Evolutionary conservation across 2,329 filamentous ascomycete genomes (phyloP).

Genomic region (Phialocephala sp.): DNA sequence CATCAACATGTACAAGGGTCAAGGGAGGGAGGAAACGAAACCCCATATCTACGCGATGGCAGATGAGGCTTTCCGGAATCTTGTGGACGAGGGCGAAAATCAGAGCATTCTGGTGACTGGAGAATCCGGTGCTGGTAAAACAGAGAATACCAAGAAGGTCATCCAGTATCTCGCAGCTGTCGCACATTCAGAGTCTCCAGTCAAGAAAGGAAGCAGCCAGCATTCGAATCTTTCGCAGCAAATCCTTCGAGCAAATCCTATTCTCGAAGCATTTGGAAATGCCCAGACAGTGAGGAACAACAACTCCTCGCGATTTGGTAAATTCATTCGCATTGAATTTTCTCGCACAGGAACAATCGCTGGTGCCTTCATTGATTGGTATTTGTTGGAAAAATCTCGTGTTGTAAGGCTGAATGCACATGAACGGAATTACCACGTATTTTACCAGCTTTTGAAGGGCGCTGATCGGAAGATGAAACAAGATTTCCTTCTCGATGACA

Average conservation of each 20-base stretch:
- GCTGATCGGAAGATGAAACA: conserved; percentile 75
- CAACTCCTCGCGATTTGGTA: conserved; percentile 97
- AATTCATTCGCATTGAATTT: conserved; percentile 98
- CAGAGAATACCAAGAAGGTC: conserved; percentile 99
- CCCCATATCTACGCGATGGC: conserved; percentile 98
- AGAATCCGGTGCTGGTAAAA: conserved; percentile 97
- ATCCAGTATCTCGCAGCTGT: conserved; percentile 98
- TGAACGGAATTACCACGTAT: conserved; percentile 96
- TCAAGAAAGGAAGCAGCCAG: conserved; percentile 62
- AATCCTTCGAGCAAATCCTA: conserved; percentile 94
- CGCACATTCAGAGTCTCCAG: conserved; percentile 78
- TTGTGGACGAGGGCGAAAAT: conserved; percentile 93
- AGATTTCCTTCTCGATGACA: conserved; percentile 75
- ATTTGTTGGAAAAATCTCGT: conserved; percentile 95
- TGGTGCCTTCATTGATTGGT: conserved; percentile 98
- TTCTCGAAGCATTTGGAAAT: conserved; percentile 97
- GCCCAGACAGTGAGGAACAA: conserved; percentile 98
- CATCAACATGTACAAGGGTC: conserved; percentile 96
- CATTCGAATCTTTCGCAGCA: conserved; percentile 93
- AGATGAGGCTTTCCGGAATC: conserved; percentile 92
- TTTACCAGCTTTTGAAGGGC: conserved; percentile 92
- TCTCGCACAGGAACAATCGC: conserved; percentile 86
- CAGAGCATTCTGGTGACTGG: conserved; percentile 98
- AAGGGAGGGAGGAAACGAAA: conserved; percentile 89
- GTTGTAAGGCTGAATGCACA: conserved; percentile 87